Percentiles rank a stretch among this genome's conserved stretches.
phyloP scores from a whole-genome alignment of 176 grass and related monocot species.

The Tillandsia fasciculata region DNA sequence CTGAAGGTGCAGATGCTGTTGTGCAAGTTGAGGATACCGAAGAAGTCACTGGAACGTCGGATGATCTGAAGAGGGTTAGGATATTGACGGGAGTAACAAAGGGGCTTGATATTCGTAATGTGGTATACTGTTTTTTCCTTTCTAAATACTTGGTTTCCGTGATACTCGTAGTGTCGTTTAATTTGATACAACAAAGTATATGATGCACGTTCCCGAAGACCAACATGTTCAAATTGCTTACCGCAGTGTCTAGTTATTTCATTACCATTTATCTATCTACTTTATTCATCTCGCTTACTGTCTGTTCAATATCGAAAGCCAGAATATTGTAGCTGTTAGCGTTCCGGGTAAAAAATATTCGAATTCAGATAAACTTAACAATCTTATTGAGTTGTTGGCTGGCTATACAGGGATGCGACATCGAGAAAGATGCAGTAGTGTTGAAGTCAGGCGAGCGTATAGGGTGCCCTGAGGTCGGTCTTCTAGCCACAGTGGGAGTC shows the following conservation, averaged over 20 bases:
- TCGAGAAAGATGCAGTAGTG: constrained; percentile 62
- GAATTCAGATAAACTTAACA: background rate
- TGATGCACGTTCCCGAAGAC: too few species aligned
- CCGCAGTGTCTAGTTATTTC: too few species aligned
- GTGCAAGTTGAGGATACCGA: constrained; percentile 92
- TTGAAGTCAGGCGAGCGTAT: constrained; percentile 59
- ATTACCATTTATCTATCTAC: too few species aligned
- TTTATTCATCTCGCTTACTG: background rate
- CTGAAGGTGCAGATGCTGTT: constrained; percentile 75
- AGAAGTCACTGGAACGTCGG: constrained; percentile 12
- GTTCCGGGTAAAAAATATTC: background rate
- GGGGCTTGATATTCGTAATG: constrained; percentile 54
- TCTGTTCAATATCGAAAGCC: background rate
- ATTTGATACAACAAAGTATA: too few species aligned
- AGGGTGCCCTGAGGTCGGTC: constrained; percentile 77
- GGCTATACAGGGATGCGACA: constrained; percentile 60
- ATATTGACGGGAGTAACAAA: constrained; percentile 35
- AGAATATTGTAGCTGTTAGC: background rate
- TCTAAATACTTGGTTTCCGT: background rate
- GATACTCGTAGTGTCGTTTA: too few species aligned
- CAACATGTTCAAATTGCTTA: too few species aligned
- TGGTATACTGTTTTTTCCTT: constrained; percentile 37
- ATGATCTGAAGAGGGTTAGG: constrained; percentile 53
- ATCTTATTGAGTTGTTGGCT: background rate
- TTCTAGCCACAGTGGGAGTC: constrained; percentile 70